Evolutionary conservation across 371 early-diverging fungal species (phyloP).

Genomic region (Umbelopsis sp.): DNA sequence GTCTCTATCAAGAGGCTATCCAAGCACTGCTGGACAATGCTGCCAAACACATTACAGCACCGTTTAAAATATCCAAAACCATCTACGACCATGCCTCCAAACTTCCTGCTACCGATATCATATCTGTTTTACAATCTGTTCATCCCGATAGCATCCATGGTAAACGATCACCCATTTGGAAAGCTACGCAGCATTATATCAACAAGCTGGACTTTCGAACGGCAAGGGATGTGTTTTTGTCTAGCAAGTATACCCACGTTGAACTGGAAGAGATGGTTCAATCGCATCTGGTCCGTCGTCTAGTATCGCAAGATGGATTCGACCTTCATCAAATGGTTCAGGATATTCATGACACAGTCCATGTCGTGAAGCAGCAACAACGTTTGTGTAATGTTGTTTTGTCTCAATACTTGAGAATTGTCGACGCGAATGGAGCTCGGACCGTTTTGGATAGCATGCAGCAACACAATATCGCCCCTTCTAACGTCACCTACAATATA

Average conservation of each 20-base stretch:
- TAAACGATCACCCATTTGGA: conserved; percentile 5
- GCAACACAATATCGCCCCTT: conserved; percentile 26
- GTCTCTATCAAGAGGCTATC: neutral
- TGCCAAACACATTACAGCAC: neutral
- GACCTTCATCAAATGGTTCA: neutral
- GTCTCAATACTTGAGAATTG: neutral
- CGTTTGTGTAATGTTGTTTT: conserved; percentile 8
- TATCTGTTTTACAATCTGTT: neutral
- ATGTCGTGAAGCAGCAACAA: neutral
- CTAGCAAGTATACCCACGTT: conserved; percentile 5
- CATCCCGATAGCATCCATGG: neutral
- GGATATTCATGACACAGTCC: neutral
- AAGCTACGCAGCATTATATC: neutral
- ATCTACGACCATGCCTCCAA: neutral
- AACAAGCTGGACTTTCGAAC: neutral
- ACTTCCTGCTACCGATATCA: neutral
- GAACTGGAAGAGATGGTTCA: conserved; percentile 4
- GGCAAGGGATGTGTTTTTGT: neutral
- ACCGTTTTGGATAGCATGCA: conserved; percentile 29
- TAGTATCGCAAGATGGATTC: neutral
- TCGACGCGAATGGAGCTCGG: conserved; percentile 4
- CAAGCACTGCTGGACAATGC: neutral
- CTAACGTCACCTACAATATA: conserved; percentile 41
- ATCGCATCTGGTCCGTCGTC: neutral
- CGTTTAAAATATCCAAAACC: neutral